Conservation (phyloP, 441 rosid genomes). For the Biscutella laevigata region DNA sequence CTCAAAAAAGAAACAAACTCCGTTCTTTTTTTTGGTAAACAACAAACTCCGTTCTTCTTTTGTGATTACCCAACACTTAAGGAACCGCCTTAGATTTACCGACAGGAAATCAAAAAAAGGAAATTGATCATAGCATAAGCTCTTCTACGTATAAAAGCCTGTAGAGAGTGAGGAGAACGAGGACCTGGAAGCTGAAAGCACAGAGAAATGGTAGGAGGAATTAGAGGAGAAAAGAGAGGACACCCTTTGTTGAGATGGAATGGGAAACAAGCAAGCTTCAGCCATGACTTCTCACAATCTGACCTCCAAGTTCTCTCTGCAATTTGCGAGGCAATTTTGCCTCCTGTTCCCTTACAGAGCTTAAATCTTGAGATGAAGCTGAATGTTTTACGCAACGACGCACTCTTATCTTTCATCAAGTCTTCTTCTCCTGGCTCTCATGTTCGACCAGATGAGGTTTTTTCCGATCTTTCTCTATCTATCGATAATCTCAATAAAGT, state of each 20-base stretch:
- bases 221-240: slow-evolving; percentile 21
- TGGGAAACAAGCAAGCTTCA: slow-evolving; percentile 20
- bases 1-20: background rate
- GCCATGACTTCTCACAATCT: slow-evolving; percentile 52
- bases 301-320: slow-evolving; percentile 63
- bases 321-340: slow-evolving; percentile 52
- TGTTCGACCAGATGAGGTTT: slow-evolving; percentile 59
- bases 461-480: background rate
- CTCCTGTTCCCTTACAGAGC: slow-evolving; percentile 34
- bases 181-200: background rate
- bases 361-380: slow-evolving; percentile 15
- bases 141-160: no score
- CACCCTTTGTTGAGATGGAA: slow-evolving; percentile 51
- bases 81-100: slow-evolving; percentile 15
- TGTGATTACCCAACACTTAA: background rate
- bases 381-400: slow-evolving; percentile 27
- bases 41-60: no score
- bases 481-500: background rate
- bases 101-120: background rate
- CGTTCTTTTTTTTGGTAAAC: background rate
- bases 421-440: slow-evolving; percentile 64
- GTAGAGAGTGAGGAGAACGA: background rate
- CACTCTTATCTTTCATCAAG: slow-evolving; percentile 37
- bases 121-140: background rate
- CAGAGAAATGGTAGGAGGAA: slow-evolving; percentile 1